Evolutionary conservation across 345 rosid genomes (phyloP).

Genomic region (Aethionema arabicum): DNA sequence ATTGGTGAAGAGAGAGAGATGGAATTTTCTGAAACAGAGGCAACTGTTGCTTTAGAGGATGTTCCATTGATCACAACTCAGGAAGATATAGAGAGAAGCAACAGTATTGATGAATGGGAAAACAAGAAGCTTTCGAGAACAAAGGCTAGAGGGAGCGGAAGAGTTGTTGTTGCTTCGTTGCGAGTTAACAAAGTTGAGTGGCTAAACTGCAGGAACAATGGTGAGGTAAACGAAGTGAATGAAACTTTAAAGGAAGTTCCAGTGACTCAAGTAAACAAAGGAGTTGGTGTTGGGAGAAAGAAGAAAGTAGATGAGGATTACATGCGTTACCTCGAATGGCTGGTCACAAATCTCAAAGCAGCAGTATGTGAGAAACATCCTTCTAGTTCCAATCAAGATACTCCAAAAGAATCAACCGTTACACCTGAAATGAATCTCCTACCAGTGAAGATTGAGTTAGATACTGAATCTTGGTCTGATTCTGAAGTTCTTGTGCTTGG

Average conservation of each 20-base stretch:
- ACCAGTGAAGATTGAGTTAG: slow-evolving; percentile 24
- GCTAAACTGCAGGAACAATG: no score
- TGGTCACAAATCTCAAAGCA: slow-evolving; percentile 26
- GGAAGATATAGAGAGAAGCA: slow-evolving; percentile 7
- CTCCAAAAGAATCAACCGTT: slow-evolving; percentile 10
- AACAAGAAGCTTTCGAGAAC: slow-evolving; percentile 2
- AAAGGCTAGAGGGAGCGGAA: slow-evolving; percentile 11
- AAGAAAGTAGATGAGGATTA: slow-evolving; percentile 30
- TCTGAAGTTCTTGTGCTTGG: slow-evolving; percentile 17
- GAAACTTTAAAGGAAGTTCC: slow-evolving; percentile 13
- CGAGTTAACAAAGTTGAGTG: slow-evolving; percentile 2
- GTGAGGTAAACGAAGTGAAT: neutral
- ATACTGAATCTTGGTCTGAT: slow-evolving; percentile 22
- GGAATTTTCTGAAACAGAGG: neutral
- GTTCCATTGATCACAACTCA: slow-evolving; percentile 5
- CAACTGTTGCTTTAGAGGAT: neutral
- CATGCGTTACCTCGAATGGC: slow-evolving; percentile 36
- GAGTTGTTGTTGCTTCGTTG: neutral
- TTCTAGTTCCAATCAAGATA: neutral
- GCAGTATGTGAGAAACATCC: slow-evolving; percentile 1
- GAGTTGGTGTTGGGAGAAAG: slow-evolving; percentile 1
- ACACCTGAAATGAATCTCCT: slow-evolving; percentile 8
- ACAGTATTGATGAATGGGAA: neutral
- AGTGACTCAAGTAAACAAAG: slow-evolving; percentile 1
- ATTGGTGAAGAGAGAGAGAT: neutral